Evolutionary conservation across 108 stramenopile species (phyloP), one percentile per base, ranked within the genome.

Genomic region (Pseudonitzschia multiseries): DNA sequence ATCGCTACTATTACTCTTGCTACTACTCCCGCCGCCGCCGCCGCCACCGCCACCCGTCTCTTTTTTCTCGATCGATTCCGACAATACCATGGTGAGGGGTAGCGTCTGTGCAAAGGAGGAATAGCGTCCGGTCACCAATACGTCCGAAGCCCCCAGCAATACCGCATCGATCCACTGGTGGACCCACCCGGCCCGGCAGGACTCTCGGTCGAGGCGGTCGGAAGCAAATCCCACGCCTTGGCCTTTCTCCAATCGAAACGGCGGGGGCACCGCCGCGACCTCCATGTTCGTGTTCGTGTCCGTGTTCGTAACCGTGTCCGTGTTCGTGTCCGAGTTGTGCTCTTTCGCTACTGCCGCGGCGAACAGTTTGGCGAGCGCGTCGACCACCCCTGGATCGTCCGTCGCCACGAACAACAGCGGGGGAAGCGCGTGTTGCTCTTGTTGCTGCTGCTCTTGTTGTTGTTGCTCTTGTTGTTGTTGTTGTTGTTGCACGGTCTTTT

Each of bases 371-470:
- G 68, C 26, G 44, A 87, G 68, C 9, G 52, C 29, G 21, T 61
- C 42, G 31, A 84, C 75, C 61, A 77, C 76, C 56, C 68, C 59
- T 2, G 76, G 74, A 12, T 81, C 81, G 71, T 87, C 86, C 41
- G 86, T 84, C 9, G 86, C 83, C 51, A 87, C 57, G 44, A 80
- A 87, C 14, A 87, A 5, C 9, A 80, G 66, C 0, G 78, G 75
- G 27, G 46, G 9, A 10, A 48, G 46, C 56, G 69, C 46, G 9
- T 48, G 5, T 31, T 14, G 5, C 20, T 44, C 13, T 29, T 40
- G 13, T 32, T 70, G 63, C 2, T 24, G 28, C 65, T 70, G 56
- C 13, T 10, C 44, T 14, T 10, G 46, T 14, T 10, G 46, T 14
- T 1, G 13, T 18, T 14, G 9, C 17, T 48, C 42, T 28, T 62